These are phyloP conservation scores for Taphrina pruni DNA, from an alignment of 1,139 yeast species.

Conservation along the genomic window DNA sequence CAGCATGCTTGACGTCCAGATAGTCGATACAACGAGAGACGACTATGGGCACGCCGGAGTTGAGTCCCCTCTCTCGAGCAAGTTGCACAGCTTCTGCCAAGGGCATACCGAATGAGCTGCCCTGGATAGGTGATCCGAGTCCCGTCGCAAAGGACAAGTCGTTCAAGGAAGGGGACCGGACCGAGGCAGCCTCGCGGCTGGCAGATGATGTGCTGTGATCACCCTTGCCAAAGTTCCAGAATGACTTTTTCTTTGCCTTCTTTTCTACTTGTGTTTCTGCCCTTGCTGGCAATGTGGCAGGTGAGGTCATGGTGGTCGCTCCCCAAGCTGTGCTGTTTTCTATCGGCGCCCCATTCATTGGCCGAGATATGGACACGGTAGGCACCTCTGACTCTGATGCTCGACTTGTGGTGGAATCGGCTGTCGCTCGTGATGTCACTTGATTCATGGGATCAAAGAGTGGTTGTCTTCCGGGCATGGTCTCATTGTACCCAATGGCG, in stretches of 20 bases:
- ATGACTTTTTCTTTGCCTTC: slow-evolving; percentile 40
- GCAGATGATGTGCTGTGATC: slow-evolving; percentile 13
- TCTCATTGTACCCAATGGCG: slow-evolving; percentile 22
- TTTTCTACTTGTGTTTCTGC: slow-evolving; percentile 4
- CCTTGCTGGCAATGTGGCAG: slow-evolving; percentile 7
- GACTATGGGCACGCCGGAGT: slow-evolving; percentile 69
- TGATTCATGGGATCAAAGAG: slow-evolving; percentile 5
- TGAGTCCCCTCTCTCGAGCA: slow-evolving; percentile 54
- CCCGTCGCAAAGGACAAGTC: slow-evolving; percentile 3
- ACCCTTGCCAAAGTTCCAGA: slow-evolving; percentile 42
- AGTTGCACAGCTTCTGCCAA: slow-evolving; percentile 61
- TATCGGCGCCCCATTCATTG: slow-evolving; percentile 37
- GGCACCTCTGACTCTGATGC: background rate
- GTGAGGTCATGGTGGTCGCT: slow-evolving; percentile 20
- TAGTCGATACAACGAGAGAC: slow-evolving; percentile 77
- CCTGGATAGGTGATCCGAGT: background rate
- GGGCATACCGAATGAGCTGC: slow-evolving; percentile 67
- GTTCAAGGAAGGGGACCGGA: slow-evolving; percentile 8
- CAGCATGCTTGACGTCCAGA: slow-evolving; percentile 69
- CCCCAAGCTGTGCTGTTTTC: slow-evolving; percentile 28
- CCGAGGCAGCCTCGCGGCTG: slow-evolving; percentile 5
- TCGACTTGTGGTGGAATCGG: background rate
- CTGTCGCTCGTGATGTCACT: background rate
- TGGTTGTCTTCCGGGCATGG: slow-evolving; percentile 14
- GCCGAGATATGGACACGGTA: slow-evolving; percentile 19